A percentile compares a stretch with the other conserved stretches of the same genome.
These are phyloP conservation scores for Botrytis elliptica DNA, from an alignment of 2,329 filamentous ascomycete genomes.

Conservation along the genomic window DNA sequence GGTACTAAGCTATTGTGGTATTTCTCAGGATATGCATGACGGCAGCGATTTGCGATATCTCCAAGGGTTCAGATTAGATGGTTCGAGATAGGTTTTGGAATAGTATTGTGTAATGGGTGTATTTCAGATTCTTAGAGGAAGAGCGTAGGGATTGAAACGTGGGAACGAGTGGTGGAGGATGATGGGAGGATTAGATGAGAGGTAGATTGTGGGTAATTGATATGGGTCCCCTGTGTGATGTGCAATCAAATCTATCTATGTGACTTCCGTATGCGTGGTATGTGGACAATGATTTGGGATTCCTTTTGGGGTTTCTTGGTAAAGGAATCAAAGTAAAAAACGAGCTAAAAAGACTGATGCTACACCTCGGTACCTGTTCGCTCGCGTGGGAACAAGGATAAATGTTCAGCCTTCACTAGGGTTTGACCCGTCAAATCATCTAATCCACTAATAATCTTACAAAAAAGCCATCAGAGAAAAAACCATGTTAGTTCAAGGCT, in stretches of 20 bases:
- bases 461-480: slow-evolving; percentile 6
- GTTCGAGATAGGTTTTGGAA: background rate
- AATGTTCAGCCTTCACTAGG: slow-evolving; percentile 13
- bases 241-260: slow-evolving; percentile 11
- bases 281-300: slow-evolving; percentile 8
- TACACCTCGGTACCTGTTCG: slow-evolving; percentile 12
- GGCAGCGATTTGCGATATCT: slow-evolving; percentile 23
- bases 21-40: slow-evolving; percentile 27
- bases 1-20: slow-evolving; percentile 9
- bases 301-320: slow-evolving; percentile 1
- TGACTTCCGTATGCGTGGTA: background rate
- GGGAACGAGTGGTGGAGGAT: slow-evolving; percentile 16
- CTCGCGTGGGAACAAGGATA: slow-evolving; percentile 16
- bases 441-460: slow-evolving; percentile 3
- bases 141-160: background rate
- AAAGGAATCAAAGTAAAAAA: background rate
- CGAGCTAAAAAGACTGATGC: background rate
- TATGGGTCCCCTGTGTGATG: slow-evolving; percentile 11
- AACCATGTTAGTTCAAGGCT: slow-evolving; percentile 8
- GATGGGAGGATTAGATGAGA: slow-evolving; percentile 14
- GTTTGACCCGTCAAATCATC: background rate
- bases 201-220: slow-evolving; percentile 9
- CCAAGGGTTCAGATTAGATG: slow-evolving; percentile 13
- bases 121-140: slow-evolving; percentile 1
- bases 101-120: slow-evolving; percentile 4